Evolutionary conservation across 2,329 filamentous ascomycete genomes (phyloP).

Genomic region (Pseudogymnoascus sp.): DNA sequence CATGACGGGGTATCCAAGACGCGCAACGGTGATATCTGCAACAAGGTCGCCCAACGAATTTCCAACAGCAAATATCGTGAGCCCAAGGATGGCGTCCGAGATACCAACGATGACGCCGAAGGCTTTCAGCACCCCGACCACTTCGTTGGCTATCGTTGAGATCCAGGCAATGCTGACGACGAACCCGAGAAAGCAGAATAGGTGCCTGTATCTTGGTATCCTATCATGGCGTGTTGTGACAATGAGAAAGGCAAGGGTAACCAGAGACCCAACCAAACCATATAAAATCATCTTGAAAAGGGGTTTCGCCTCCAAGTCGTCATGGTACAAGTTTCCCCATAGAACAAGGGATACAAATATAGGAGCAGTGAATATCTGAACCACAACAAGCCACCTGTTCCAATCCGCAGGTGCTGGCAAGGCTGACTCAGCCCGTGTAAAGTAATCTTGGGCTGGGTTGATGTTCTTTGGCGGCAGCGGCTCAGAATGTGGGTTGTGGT

Average conservation of each 20-base stretch:
- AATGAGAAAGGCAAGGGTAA: slow-evolving; percentile 59
- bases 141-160: slow-evolving; percentile 88
- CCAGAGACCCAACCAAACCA: slow-evolving; percentile 60
- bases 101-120: slow-evolving; percentile 88
- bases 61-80: slow-evolving; percentile 93
- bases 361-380: slow-evolving; percentile 83
- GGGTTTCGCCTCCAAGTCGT: slow-evolving; percentile 43
- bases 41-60: slow-evolving; percentile 93
- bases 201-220: slow-evolving; percentile 64
- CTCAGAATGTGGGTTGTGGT: slow-evolving; percentile 20
- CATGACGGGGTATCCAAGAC: slow-evolving; percentile 94
- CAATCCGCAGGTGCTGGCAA: slow-evolving; percentile 41
- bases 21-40: slow-evolving; percentile 87
- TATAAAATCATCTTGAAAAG: slow-evolving; percentile 52
- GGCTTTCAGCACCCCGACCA: slow-evolving; percentile 89
- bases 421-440: neutral
- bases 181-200: slow-evolving; percentile 86
- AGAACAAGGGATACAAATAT: slow-evolving; percentile 71
- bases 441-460: slow-evolving; percentile 7
- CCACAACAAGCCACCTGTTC: slow-evolving; percentile 82
- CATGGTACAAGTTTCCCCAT: slow-evolving; percentile 60
- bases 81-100: slow-evolving; percentile 85
- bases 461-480: slow-evolving; percentile 15
- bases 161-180: slow-evolving; percentile 92
- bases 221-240: slow-evolving; percentile 58